A percentile compares a stretch with the other conserved stretches of the same genome.
Evolutionary conservation across 495 filamentous ascomycete species (phyloP).

Genomic region (Penicillium herquei): DNA sequence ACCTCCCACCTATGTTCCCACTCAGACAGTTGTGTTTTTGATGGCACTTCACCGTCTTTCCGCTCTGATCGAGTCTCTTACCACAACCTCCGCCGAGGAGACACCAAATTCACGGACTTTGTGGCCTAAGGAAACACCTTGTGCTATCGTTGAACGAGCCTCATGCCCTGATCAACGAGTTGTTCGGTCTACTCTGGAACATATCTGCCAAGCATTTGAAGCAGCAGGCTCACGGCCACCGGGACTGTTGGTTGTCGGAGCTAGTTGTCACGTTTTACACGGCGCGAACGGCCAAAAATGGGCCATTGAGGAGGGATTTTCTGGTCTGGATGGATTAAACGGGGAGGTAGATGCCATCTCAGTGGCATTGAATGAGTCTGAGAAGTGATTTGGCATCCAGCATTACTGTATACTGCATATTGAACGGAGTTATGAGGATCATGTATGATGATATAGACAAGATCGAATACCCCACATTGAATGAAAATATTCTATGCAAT

Average conservation of each 20-base stretch:
- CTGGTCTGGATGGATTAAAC: constrained; percentile 53
- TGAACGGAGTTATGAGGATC: constrained; percentile 8
- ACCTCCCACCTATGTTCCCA: constrained; percentile 73
- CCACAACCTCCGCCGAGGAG: constrained; percentile 27
- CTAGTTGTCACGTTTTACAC: constrained; percentile 75
- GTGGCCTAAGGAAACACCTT: constrained; percentile 66
- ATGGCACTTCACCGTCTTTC: constrained; percentile 90
- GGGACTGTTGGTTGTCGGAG: constrained; percentile 84
- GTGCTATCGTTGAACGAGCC: constrained; percentile 91
- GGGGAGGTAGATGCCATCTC: constrained; percentile 21
- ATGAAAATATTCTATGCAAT: not conserved
- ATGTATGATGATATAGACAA: constrained; percentile 21
- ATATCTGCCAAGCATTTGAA: constrained; percentile 80
- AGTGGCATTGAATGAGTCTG: not conserved
- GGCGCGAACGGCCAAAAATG: constrained; percentile 57
- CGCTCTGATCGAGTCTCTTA: constrained; percentile 66
- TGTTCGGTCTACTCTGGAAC: constrained; percentile 77
- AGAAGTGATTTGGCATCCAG: not conserved
- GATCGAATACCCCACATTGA: constrained; percentile 22
- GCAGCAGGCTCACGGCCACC: constrained; percentile 87
- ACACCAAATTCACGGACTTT: constrained; percentile 20
- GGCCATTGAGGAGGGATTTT: constrained; percentile 89
- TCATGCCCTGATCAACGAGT: constrained; percentile 93
- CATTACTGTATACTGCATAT: not conserved
- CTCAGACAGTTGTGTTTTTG: constrained; percentile 86